phyloP scores from a whole-genome alignment of 2,329 filamentous ascomycete genomes.

The Lasiodiplodia sp. region DNA sequence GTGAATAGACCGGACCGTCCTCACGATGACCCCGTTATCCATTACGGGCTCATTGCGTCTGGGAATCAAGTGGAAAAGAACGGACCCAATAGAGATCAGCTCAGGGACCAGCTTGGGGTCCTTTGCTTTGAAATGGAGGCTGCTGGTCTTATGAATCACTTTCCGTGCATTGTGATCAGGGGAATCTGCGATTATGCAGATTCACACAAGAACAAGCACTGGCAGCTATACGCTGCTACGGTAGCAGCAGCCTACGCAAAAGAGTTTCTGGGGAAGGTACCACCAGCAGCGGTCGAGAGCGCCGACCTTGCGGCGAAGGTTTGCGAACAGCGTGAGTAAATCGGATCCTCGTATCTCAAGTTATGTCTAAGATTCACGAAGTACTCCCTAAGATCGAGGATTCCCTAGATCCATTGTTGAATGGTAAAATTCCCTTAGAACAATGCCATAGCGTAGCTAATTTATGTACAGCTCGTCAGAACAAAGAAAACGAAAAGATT shows the following conservation, averaged over 20 bases:
- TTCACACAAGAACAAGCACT: slow-evolving; percentile 41
- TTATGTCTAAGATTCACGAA: too few species aligned
- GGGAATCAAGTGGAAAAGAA: slow-evolving; percentile 36
- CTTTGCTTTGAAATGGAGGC: slow-evolving; percentile 29
- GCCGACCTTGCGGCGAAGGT: background rate
- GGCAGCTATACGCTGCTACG: slow-evolving; percentile 41
- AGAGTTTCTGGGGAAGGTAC: slow-evolving; percentile 16
- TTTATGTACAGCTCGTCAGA: too few species aligned
- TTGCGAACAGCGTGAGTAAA: too few species aligned
- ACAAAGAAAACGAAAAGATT: too few species aligned
- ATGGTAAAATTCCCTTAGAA: too few species aligned
- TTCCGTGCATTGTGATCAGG: slow-evolving; percentile 28
- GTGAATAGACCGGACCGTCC: slow-evolving; percentile 13
- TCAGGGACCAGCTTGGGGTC: background rate
- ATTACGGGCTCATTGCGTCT: slow-evolving; percentile 39
- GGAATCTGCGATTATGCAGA: slow-evolving; percentile 30
- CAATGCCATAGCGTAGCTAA: too few species aligned
- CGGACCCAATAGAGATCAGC: background rate
- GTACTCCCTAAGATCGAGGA: too few species aligned
- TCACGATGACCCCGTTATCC: slow-evolving; percentile 27
- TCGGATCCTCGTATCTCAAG: accelerated
- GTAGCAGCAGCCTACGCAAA: slow-evolving; percentile 38
- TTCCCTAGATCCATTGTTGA: too few species aligned
- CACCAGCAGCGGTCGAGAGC: background rate
- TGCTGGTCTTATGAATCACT: slow-evolving; percentile 32